Evolutionary conservation across 176 grass and related monocot species (phyloP).

Genomic region (Zea mays): DNA sequence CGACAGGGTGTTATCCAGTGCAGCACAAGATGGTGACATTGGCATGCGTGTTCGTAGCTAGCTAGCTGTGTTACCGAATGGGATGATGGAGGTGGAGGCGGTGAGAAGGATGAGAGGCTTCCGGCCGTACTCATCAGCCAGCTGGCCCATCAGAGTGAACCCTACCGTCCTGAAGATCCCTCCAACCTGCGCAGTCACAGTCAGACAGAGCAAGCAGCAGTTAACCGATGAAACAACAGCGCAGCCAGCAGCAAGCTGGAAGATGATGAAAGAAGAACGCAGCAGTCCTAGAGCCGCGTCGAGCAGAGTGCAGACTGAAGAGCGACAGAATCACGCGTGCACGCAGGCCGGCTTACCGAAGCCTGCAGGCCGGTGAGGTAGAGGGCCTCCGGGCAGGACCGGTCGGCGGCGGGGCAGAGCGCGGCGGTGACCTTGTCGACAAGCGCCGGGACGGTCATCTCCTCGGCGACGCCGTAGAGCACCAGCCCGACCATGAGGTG

Average conservation of each 20-base stretch:
- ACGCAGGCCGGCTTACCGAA: background rate
- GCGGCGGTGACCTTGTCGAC: constrained; percentile 67
- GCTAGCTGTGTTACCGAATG: constrained; percentile 51
- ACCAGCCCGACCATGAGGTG: constrained; percentile 61
- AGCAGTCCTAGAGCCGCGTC: too few relatives aligned
- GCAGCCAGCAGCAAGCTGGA: background rate
- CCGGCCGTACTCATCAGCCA: constrained; percentile 77
- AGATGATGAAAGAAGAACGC: too few relatives aligned
- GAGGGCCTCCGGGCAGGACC: constrained; percentile 66
- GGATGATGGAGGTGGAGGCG: constrained; percentile 65
- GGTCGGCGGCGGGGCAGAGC: constrained; percentile 49
- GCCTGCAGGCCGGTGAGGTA: constrained; percentile 79
- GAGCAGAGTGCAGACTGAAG: too few relatives aligned
- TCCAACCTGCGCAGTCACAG: constrained; percentile 48
- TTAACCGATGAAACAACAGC: background rate
- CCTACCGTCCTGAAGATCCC: constrained; percentile 72
- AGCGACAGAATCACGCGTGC: too few relatives aligned
- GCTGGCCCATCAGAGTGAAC: constrained; percentile 67
- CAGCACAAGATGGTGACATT: too few relatives aligned
- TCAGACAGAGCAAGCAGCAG: too few relatives aligned
- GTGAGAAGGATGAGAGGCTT: constrained; percentile 75
- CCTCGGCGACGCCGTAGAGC: constrained; percentile 73
- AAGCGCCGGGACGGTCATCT: constrained; percentile 91
- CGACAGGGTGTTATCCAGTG: too few relatives aligned
- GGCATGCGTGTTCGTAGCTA: too few relatives aligned